Conservation (phyloP, 345 rosid genomes). For the sweet orange (Citrus sinensis) region DNA sequence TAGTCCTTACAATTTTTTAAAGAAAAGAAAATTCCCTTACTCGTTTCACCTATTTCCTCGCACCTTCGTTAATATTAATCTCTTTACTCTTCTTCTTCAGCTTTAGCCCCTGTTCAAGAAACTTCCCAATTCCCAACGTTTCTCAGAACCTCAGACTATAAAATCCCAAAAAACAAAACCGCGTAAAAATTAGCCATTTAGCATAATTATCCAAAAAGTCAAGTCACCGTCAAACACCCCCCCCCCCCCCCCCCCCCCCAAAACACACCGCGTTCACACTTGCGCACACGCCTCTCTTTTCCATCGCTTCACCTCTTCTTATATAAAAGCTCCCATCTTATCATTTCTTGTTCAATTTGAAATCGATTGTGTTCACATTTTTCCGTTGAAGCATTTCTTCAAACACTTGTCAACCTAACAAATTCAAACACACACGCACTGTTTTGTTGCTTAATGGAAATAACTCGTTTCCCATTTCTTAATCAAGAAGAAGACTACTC, state of each 20-base stretch:
- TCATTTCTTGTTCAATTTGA: slow-evolving; percentile 22
- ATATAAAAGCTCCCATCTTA: slow-evolving; percentile 15
- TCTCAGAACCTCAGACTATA: background rate
- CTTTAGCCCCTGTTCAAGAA: background rate
- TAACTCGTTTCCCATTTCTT: slow-evolving; percentile 58
- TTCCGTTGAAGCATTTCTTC: slow-evolving; percentile 7
- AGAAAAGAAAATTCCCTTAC: background rate
- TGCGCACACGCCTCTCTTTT: slow-evolving; percentile 38
- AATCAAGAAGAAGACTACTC: slow-evolving; percentile 52
- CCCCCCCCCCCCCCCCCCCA: too few relatives aligned
- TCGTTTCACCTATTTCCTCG: slow-evolving; percentile 8
- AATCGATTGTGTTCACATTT: slow-evolving; percentile 38
- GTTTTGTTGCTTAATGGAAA: slow-evolving; percentile 36
- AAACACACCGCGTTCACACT: slow-evolving; percentile 44
- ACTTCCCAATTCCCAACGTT: slow-evolving; percentile 17
- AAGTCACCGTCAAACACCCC: slow-evolving; percentile 44
- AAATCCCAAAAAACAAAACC: background rate
- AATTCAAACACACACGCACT: background rate
- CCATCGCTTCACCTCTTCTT: slow-evolving; percentile 8
- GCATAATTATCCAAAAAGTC: slow-evolving; percentile 31
- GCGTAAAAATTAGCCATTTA: background rate
- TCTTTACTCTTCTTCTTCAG: background rate
- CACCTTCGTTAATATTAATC: background rate
- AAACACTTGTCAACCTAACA: slow-evolving; percentile 19
- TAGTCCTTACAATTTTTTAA: too few relatives aligned